phyloP scores from a whole-genome alignment of 805 yeast species.

The Myxozyma monticola region DNA sequence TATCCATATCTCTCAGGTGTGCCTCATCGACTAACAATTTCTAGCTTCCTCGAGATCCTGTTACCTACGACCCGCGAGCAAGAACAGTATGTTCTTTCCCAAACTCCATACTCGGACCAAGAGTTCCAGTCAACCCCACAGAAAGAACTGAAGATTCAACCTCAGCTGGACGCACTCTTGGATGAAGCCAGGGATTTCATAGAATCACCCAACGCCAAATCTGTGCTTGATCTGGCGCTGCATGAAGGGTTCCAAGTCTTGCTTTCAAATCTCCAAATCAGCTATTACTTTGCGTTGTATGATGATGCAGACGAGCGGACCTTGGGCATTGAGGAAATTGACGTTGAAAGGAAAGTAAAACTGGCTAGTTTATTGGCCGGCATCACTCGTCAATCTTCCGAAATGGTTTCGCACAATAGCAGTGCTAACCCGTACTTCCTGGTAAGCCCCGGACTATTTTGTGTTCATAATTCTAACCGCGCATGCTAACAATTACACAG shows the following conservation, averaged over 20 bases:
- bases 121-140: conserved; percentile 11
- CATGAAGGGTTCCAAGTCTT: conserved; percentile 50
- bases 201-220: conserved; percentile 43
- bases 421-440: conserved; percentile 48
- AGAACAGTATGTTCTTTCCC: conserved; percentile 28
- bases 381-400: conserved; percentile 62
- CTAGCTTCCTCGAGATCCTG: conserved; percentile 3
- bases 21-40: conserved; percentile 31
- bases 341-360: conserved; percentile 43
- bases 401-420: conserved; percentile 44
- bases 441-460: conserved; percentile 6
- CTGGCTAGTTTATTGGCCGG: conserved; percentile 72
- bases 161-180: conserved; percentile 39
- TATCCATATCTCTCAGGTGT: conserved; percentile 32
- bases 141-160: not conserved
- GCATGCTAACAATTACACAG: conserved; percentile 6
- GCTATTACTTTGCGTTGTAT: conserved; percentile 4
- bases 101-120: conserved; percentile 10
- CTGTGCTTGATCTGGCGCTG: conserved; percentile 44
- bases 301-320: not conserved
- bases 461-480: too few relatives aligned
- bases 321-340: conserved; percentile 40
- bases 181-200: conserved; percentile 49
- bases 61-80: conserved; percentile 26
- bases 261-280: conserved; percentile 41